Evolutionary conservation across 2,329 filamentous ascomycete genomes (phyloP).

Genomic region (Hypoxylon sp.): DNA sequence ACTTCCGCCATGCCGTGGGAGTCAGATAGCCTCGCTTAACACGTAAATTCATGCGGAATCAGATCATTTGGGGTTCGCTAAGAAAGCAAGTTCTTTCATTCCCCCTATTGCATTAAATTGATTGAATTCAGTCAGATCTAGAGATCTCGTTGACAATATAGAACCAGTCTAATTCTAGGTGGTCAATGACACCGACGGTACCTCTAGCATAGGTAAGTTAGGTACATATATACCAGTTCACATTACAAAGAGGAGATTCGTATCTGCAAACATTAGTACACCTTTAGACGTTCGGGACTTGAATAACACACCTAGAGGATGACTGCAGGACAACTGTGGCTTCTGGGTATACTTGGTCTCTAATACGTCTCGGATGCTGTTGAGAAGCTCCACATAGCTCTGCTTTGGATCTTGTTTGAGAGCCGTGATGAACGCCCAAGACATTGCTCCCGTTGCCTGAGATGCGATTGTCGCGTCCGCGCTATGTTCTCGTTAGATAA

Average conservation of each 20-base stretch:
- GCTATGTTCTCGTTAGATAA: slow-evolving; percentile 61
- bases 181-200: not conserved
- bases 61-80: not conserved
- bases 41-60: not conserved
- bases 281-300: slow-evolving; percentile 19
- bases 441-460: slow-evolving; percentile 97
- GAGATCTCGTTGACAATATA: not conserved
- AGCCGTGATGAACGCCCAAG: slow-evolving; percentile 93
- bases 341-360: slow-evolving; percentile 91
- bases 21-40: not conserved
- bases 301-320: slow-evolving; percentile 84
- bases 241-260: slow-evolving; percentile 75
- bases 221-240: slow-evolving; percentile 49
- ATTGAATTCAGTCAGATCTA: not conserved
- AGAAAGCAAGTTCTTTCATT: not conserved
- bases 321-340: slow-evolving; percentile 96
- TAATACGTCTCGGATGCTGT: slow-evolving; percentile 95
- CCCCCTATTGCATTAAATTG: not conserved
- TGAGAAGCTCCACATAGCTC: slow-evolving; percentile 96
- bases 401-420: slow-evolving; percentile 98
- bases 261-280: slow-evolving; percentile 62
- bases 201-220: not conserved
- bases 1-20: not conserved
- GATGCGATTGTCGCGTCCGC: slow-evolving; percentile 93
- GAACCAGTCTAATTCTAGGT: not conserved